Percentiles rank a stretch among this genome's conserved stretches.
Evolutionary conservation across 192 early-diverging fungal species (phyloP).

Genomic region (Pilobolus umbonatus): DNA sequence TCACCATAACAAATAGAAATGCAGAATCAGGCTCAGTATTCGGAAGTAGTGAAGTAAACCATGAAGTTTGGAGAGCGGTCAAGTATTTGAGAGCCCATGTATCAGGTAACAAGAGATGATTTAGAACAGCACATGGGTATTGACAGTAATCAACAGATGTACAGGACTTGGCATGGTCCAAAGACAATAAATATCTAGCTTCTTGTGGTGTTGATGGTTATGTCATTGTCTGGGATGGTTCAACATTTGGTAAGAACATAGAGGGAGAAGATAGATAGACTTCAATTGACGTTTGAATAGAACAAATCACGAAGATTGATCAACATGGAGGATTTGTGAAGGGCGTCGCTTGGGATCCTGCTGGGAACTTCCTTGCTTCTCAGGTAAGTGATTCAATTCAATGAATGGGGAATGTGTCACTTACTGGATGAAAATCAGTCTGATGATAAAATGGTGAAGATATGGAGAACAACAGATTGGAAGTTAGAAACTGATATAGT

Average conservation of each 20-base stretch:
- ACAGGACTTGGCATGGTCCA: constrained; percentile 89
- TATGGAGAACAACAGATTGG: constrained; percentile 92
- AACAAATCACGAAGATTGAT: constrained; percentile 58
- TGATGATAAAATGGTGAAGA: constrained; percentile 83
- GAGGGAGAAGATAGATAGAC: no score
- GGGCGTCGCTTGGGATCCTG: constrained; percentile 94
- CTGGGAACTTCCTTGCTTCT: constrained; percentile 86
- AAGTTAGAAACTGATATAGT: constrained; percentile 63
- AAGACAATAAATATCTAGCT: constrained; percentile 78
- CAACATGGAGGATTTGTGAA: constrained; percentile 89
- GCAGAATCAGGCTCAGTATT: background rate
- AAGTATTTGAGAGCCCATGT: constrained; percentile 10
- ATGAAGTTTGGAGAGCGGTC: constrained; percentile 11
- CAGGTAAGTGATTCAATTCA: constrained; percentile 49
- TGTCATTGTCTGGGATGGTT: constrained; percentile 83
- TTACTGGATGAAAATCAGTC: constrained; percentile 40
- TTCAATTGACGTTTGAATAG: constrained; percentile 4
- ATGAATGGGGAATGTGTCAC: background rate
- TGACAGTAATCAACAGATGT: no score
- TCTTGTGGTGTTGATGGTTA: constrained; percentile 84
- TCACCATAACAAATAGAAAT: constrained; percentile 1
- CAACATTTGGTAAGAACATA: constrained; percentile 80
- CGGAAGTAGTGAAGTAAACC: constrained; percentile 5
- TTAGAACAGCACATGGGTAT: background rate
- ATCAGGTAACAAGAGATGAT: constrained; percentile 25